Evolutionary conservation across 2,329 filamentous ascomycete genomes (phyloP).

Genomic region (Neofusicoccum sp.): DNA sequence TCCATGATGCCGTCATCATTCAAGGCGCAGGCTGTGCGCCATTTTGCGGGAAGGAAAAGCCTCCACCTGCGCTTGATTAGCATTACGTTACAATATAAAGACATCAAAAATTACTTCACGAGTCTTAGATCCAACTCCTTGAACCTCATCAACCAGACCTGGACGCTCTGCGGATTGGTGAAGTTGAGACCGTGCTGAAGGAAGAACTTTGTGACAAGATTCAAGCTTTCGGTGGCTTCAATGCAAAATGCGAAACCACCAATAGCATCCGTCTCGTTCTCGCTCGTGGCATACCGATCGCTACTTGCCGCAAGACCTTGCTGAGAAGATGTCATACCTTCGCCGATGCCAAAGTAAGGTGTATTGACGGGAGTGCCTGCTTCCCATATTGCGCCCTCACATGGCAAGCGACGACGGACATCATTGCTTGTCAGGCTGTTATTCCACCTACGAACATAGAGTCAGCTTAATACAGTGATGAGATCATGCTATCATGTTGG

Average conservation of each 20-base stretch:
- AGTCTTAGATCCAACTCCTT: conserved; percentile 34
- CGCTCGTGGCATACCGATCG: conserved; percentile 25
- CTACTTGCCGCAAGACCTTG: conserved; percentile 22
- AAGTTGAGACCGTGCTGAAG: conserved; percentile 34
- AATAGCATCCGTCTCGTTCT: conserved; percentile 25
- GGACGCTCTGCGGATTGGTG: conserved; percentile 27
- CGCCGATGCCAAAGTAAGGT: conserved; percentile 43
- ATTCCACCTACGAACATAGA: conserved; percentile 31
- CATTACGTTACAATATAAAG: background rate
- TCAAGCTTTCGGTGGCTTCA: conserved; percentile 36
- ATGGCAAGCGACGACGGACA: conserved; percentile 35
- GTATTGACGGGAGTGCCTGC: conserved; percentile 28
- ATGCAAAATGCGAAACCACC: conserved; percentile 34
- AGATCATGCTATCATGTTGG: no score
- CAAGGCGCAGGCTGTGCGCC: conserved; percentile 34
- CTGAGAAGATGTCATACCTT: conserved; percentile 27
- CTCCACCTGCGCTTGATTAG: conserved; percentile 25
- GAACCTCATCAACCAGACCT: conserved; percentile 35
- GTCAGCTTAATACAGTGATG: background rate
- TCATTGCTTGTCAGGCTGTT: conserved; percentile 34
- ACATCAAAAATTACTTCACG: conserved; percentile 24
- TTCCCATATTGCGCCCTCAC: conserved; percentile 36
- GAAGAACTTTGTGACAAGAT: conserved; percentile 37
- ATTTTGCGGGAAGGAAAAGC: conserved; percentile 25
- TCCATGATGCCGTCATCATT: conserved; percentile 37